Conservation (phyloP, 1,284 basidiomycete genomes). For the Ganoderma meredithae region DNA sequence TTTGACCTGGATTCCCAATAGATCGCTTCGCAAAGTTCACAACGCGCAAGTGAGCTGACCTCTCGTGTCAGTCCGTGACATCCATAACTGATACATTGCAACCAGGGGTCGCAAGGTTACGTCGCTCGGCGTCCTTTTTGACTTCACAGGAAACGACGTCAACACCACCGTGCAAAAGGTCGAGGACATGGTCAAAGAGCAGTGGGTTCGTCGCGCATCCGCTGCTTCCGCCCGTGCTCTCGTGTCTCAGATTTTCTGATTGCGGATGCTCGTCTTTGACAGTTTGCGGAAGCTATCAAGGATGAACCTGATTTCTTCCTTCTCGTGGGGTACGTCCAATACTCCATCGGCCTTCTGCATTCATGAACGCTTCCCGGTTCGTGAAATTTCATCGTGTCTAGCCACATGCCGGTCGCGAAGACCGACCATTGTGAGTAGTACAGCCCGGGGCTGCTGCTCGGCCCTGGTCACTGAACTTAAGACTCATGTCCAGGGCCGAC, state of each 20-base stretch:
- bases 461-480: conserved; percentile 20
- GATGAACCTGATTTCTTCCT: conserved; percentile 87
- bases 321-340: conserved; percentile 62
- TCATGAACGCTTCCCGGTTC: background rate
- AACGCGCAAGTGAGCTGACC: conserved; percentile 48
- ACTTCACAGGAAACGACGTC: conserved; percentile 70
- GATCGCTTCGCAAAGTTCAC: conserved; percentile 78
- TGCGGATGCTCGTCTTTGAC: background rate
- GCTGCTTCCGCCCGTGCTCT: background rate
- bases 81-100: background rate
- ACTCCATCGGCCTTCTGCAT: no score
- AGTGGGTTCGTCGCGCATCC: conserved; percentile 56
- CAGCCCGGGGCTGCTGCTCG: conserved; percentile 5
- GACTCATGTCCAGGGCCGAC: conserved; percentile 58
- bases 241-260: no score
- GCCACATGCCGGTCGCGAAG: conserved; percentile 73
- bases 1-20: conserved; percentile 34
- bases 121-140: conserved; percentile 81
- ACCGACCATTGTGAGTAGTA: conserved; percentile 59
- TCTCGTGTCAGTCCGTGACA: background rate
- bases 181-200: conserved; percentile 77
- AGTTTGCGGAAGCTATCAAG: conserved; percentile 81
- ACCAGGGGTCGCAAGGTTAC: conserved; percentile 75
- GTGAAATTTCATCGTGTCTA: conserved; percentile 33
- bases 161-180: conserved; percentile 82